Percentiles rank a stretch among this genome's conserved stretches.
These are phyloP conservation scores for Laguncularia racemosa DNA, from an alignment of 345 rosid species.

Conservation along the genomic window DNA sequence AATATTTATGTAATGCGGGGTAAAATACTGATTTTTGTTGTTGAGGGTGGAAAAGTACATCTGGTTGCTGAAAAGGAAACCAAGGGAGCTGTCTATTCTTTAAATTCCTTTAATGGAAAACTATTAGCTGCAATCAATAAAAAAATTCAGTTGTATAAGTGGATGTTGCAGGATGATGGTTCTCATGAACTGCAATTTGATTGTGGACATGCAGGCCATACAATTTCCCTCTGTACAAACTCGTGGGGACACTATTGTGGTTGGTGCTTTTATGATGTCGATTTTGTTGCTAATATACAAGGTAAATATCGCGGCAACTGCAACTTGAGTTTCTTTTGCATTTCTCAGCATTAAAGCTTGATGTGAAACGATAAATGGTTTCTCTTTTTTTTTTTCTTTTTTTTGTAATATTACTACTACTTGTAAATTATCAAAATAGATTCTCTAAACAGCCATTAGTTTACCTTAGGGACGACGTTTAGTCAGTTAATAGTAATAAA, in stretches of 20 bases:
- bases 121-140: constrained; percentile 88
- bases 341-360: too few relatives aligned
- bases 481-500: background rate
- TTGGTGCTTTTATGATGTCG: constrained; percentile 93
- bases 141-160: constrained; percentile 84
- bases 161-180: constrained; percentile 90
- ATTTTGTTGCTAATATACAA: constrained; percentile 86
- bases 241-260: constrained; percentile 91
- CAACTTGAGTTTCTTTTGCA: too few relatives aligned
- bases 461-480: too few relatives aligned
- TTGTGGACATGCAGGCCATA: constrained; percentile 85
- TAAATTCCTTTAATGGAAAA: constrained; percentile 94
- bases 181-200: constrained; percentile 84
- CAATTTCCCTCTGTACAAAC: constrained; percentile 84
- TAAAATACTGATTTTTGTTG: constrained; percentile 72
- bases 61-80: constrained; percentile 89
- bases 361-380: too few relatives aligned
- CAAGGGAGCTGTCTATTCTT: constrained; percentile 77
- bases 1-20: constrained; percentile 36
- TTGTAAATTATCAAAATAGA: too few relatives aligned
- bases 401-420: too few relatives aligned
- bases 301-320: constrained; percentile 23
- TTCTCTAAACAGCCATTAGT: too few relatives aligned
- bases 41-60: constrained; percentile 83
- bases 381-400: too few relatives aligned